Evolutionary conservation across 2,329 filamentous ascomycete genomes (phyloP), one percentile per base, ranked within the genome.

Genomic region (Alternaria sp.): DNA sequence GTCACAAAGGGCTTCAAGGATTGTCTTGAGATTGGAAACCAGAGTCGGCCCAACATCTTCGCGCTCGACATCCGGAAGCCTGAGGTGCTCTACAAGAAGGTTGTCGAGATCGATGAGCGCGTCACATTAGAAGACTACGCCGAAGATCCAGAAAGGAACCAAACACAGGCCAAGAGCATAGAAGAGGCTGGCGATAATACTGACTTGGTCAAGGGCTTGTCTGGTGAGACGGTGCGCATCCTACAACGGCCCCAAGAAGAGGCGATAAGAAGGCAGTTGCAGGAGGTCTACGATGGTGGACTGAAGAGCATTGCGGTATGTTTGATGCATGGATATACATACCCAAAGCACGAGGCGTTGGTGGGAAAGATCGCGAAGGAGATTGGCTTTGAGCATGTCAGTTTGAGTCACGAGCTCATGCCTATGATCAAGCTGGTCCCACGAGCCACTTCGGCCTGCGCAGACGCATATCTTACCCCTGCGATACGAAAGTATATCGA

Each of bases 101-200:
- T 97, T 0, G 83, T 97, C n/a, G 94, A 97, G 81, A 85, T 97
- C 42, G 91, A 96, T 63, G 94, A 97, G 83, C 85, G 94, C 38
- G 93, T 97, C 4, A 97, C 94, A 0, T 81, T 97, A 11, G 93
- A 97, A 75, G 93, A 96, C 74, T 97, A 96, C 70, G 92, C 93
- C 0, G 94, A 97, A 78, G 92, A 97, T 73, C 94, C 93, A 0
- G 83, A 86, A 69, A 83, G 92, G 55, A 81, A 80, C 24, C 80
- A 85, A 56, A 88, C 88, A 0, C 80, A 88, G 8, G 85, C 82
- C 1, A 81, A 82, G 61, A 81, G 82, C 5, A 83, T 86, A 24
- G 78, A 83, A 12, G 75, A 83, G 51, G 79, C 81, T 9, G 71
- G 76, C 0, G 55, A 71, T 3, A 79, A 84, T 41, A 82, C 82